These are phyloP conservation scores for Aspergillus pseudotamarii DNA, from an alignment of 2,329 filamentous ascomycete species.

Conservation along the genomic window DNA sequence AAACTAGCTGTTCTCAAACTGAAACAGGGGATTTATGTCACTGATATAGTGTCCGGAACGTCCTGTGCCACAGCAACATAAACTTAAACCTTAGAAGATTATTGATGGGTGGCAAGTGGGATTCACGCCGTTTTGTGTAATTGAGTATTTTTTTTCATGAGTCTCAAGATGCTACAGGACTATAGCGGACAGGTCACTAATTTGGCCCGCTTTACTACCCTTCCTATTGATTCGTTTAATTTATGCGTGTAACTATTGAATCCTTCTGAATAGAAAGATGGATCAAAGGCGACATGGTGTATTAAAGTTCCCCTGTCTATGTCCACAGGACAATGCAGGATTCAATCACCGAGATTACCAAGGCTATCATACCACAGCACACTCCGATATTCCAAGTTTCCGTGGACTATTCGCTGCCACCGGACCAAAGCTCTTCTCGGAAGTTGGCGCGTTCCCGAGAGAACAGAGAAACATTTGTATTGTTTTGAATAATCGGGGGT, in stretches of 20 bases:
- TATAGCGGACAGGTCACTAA: no score
- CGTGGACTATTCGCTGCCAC: slow-evolving; percentile 17
- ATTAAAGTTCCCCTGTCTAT: background rate
- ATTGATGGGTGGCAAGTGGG: rapidly evolving
- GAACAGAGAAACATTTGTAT: slow-evolving; percentile 17
- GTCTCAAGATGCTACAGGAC: background rate
- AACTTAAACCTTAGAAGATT: no score
- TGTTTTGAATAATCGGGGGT: slow-evolving; percentile 15
- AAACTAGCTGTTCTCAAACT: background rate
- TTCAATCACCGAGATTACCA: background rate
- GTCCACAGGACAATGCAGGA: background rate
- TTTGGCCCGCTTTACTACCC: background rate
- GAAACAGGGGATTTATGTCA: background rate
- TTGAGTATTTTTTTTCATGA: background rate
- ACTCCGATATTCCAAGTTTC: slow-evolving; percentile 28
- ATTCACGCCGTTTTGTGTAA: background rate
- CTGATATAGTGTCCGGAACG: background rate
- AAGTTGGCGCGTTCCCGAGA: slow-evolving; percentile 18
- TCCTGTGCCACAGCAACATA: background rate
- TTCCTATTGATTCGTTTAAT: background rate
- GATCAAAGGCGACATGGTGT: no score
- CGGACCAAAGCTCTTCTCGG: slow-evolving; percentile 16
- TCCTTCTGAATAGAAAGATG: background rate
- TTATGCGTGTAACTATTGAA: background rate
- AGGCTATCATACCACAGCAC: slow-evolving; percentile 26